Evolutionary conservation across 176 grass and related monocot genomes (phyloP).

Genomic region (Echinochloa phyllopogon): DNA sequence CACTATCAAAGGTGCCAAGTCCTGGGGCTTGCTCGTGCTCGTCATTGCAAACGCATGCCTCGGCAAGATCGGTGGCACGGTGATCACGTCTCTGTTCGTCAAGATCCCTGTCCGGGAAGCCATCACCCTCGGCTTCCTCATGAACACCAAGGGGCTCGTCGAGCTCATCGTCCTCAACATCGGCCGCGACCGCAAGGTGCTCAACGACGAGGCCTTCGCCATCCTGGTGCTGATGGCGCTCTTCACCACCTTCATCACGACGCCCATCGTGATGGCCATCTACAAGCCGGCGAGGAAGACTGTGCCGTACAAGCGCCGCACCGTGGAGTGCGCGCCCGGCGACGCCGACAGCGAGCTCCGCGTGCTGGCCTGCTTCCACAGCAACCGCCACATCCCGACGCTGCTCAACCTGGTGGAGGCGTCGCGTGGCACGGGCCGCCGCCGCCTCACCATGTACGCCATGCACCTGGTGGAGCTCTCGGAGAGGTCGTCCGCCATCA

Average conservation of each 20-base stretch:
- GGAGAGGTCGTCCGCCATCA: conserved; percentile 77
- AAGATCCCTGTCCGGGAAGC: conserved; percentile 61
- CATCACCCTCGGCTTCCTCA: conserved; percentile 68
- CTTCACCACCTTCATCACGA: conserved; percentile 58
- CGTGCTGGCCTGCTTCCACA: conserved; percentile 78
- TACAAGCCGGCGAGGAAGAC: conserved; percentile 59
- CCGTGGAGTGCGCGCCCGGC: conserved; percentile 35
- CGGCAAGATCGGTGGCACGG: conserved; percentile 76
- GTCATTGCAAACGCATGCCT: conserved; percentile 72
- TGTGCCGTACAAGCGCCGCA: conserved; percentile 71
- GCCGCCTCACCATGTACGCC: conserved; percentile 63
- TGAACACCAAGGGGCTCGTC: conserved; percentile 90
- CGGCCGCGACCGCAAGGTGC: conserved; percentile 48
- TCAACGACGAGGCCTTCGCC: conserved; percentile 57
- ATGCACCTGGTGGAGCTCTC: conserved; percentile 89
- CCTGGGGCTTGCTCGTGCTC: conserved; percentile 70
- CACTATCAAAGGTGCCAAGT: conserved; percentile 71
- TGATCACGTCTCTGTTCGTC: conserved; percentile 45
- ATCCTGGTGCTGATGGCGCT: conserved; percentile 60
- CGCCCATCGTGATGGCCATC: conserved; percentile 39
- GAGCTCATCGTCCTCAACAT: conserved; percentile 96
- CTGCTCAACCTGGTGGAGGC: conserved; percentile 82
- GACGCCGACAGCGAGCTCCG: conserved; percentile 56
- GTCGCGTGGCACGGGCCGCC: conserved; percentile 52
- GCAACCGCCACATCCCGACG: conserved; percentile 66